Percentiles rank a stretch among this genome's conserved stretches.
Conservation (phyloP, 257 asterid genomes). For the Eucommia ulmoides region DNA sequence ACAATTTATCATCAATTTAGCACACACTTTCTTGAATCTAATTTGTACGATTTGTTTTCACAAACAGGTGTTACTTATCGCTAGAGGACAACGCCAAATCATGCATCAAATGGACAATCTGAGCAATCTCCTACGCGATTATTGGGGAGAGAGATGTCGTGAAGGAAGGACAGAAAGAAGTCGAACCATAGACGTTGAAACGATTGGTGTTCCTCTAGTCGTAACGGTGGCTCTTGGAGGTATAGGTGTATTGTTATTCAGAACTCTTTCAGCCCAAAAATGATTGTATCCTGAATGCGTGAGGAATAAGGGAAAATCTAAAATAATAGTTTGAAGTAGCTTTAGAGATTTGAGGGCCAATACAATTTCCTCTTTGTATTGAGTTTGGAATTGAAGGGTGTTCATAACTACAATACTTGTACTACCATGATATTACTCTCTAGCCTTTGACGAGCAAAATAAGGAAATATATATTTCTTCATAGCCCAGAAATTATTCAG, state of each 20-base stretch:
- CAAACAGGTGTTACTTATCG: conserved; percentile 49
- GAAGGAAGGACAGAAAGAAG: conserved; percentile 28
- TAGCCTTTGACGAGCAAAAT: no score
- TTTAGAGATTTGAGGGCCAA: not conserved
- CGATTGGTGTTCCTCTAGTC: conserved; percentile 42
- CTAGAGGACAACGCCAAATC: conserved; percentile 77
- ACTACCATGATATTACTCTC: no score
- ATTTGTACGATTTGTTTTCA: no score
- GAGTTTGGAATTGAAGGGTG: no score
- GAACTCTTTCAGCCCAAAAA: conserved; percentile 35
- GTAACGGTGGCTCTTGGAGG: conserved; percentile 65
- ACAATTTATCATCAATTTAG: no score
- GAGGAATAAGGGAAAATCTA: no score
- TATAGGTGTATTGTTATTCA: conserved; percentile 48
- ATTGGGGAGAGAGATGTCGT: conserved; percentile 40
- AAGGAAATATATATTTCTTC: no score
- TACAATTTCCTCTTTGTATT: no score
- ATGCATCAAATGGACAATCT: conserved; percentile 85
- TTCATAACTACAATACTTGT: no score
- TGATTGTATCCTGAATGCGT: conserved; percentile 9
- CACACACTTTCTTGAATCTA: no score
- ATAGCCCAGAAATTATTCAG: no score
- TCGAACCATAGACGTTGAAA: conserved; percentile 20
- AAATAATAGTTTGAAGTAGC: not conserved
- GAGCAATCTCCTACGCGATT: conserved; percentile 49